phyloP scores from a whole-genome alignment of 1,139 yeast genomes.

The Magnusiomyces ingens region DNA sequence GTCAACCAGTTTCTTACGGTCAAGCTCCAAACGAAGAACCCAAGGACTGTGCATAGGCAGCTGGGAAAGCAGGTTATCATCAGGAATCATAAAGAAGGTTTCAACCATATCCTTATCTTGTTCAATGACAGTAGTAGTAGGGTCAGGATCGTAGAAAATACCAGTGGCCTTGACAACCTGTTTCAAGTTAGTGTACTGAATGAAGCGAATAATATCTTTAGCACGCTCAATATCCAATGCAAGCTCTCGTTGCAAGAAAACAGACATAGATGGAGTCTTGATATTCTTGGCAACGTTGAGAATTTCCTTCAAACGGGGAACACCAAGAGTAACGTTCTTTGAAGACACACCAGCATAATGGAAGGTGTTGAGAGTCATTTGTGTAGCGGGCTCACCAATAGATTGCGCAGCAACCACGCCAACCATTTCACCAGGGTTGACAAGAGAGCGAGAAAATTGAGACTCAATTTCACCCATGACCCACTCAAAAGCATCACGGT shows the following conservation, averaged over 20 bases:
- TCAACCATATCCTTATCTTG: conserved; percentile 97
- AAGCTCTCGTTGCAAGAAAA: conserved; percentile 71
- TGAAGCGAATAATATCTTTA: conserved; percentile 90
- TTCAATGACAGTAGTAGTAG: conserved; percentile 87
- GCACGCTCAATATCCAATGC: conserved; percentile 90
- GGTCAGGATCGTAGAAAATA: conserved; percentile 96
- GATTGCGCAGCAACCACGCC: conserved; percentile 99
- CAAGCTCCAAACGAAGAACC: conserved; percentile 91
- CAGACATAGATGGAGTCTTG: conserved; percentile 97
- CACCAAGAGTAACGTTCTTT: conserved; percentile 98
- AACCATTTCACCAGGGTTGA: conserved; percentile 99
- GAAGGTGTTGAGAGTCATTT: conserved; percentile 98
- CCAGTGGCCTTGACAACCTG: conserved; percentile 97
- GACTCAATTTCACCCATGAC: conserved; percentile 88
- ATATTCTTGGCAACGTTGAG: conserved; percentile 96
- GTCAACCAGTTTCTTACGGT: conserved; percentile 98
- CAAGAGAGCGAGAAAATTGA: conserved; percentile 87
- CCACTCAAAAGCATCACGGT: conserved; percentile 89
- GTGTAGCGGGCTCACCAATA: conserved; percentile 99
- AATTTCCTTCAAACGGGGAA: conserved; percentile 98
- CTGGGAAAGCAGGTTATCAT: conserved; percentile 91
- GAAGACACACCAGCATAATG: conserved; percentile 99
- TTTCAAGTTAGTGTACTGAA: conserved; percentile 90
- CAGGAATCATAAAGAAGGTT: conserved; percentile 95
- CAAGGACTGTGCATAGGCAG: conserved; percentile 95